These are phyloP conservation scores for Telfairia occidentalis DNA, from an alignment of 331 rosid genomes.

Conservation along the genomic window DNA sequence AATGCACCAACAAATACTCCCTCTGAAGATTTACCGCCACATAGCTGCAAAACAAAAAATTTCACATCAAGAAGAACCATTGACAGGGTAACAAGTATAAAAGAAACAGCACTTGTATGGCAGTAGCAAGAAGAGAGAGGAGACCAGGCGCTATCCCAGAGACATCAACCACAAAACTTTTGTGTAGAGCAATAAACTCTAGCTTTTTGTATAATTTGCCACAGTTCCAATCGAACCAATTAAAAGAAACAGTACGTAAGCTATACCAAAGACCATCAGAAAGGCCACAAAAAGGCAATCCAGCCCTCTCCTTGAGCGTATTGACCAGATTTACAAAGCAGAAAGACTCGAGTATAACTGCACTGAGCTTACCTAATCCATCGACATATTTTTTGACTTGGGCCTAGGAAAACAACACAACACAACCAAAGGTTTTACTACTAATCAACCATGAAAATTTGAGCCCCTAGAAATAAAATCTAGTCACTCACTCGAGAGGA, in stretches of 20 bases:
- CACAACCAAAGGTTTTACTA: neutral
- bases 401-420: neutral
- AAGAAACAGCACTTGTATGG: neutral
- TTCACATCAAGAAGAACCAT: slow-evolving; percentile 24
- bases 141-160: neutral
- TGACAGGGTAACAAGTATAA: slow-evolving; percentile 6
- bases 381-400: neutral
- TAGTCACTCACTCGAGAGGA: neutral
- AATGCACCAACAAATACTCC: slow-evolving; percentile 81
- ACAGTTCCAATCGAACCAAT: neutral
- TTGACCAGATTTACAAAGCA: neutral
- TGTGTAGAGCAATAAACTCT: neutral
- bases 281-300: neutral
- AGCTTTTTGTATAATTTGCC: neutral
- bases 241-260: neutral
- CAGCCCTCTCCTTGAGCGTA: neutral
- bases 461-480: neutral
- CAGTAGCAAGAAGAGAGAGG: neutral
- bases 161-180: neutral
- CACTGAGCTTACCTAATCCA: neutral
- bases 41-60: slow-evolving; percentile 56
- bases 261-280: neutral
- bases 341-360: neutral
- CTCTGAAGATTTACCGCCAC: slow-evolving; percentile 91
- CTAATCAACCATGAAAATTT: neutral